Base-by-base conservation (phyloP, 1,139 yeast genomes). In the Lodderomyces elongisporus region DNA sequence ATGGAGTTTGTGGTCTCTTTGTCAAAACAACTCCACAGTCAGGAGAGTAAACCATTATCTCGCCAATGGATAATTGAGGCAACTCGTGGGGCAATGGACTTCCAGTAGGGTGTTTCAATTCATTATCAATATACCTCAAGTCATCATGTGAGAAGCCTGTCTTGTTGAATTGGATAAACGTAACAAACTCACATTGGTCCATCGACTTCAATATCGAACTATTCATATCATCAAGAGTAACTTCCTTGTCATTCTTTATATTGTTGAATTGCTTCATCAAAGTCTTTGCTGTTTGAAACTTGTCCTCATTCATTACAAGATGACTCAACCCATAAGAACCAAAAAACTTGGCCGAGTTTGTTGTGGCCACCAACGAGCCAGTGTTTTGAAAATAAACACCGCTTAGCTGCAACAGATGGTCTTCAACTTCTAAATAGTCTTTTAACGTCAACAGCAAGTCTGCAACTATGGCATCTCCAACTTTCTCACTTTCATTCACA, bases 21-120 rank as follows among this genome's bases (percentile, higher is more conserved):
- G 62, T 54, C 8, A 85, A 43, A 0, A 71, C 54, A 3, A 81
- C 52, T 0, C 89, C 95, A 61, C 97, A 89, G 51, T 89, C 95
- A 0, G 96, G 96, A 0, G 96, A 85, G 49, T 84, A 88, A 14
- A 85, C 41, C 16, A 85, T 43, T 4, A 82, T 85, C 7, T 70
- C 58, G 5, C 70, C 55, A 9, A 87, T 49, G 23, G 60, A 60
- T 13, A 89, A 47, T 2, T 57, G 51, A 0, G 96, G 96, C 1
- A 80, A 52, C 5, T 47, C 41, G 0, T 51, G 40, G 5, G 74
- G 68, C 12, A 80, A 70, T 2, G 96, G 96, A 38, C 82, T 63
- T 1, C 96, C 96, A 23, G 72, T 53, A 0, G 96, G 96, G 43
- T 70, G 62, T 12, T 49, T 55, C 20, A 87, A 57, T 51, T 89